Evolutionary conservation across 306 rosid genomes (phyloP).

Genomic region (Rosa chinensis): DNA sequence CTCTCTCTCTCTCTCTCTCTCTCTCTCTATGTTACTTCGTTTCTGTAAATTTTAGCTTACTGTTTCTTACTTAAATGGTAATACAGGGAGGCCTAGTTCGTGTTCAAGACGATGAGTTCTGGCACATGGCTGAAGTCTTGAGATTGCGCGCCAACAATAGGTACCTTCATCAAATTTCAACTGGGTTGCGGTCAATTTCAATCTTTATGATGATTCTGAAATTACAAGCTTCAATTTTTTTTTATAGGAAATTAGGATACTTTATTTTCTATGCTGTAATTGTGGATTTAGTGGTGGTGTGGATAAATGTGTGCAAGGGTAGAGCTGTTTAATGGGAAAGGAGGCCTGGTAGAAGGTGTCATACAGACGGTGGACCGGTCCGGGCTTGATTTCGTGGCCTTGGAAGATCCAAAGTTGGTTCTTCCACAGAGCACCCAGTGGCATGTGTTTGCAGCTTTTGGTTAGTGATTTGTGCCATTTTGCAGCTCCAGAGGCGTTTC

Average conservation of each 20-base stretch:
- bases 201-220: conserved; percentile 2
- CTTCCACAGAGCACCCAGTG: conserved; percentile 59
- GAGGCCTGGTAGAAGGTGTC: conserved; percentile 74
- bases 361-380: conserved; percentile 54
- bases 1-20: conserved; percentile 25
- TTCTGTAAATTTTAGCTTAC: not conserved
- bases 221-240: not conserved
- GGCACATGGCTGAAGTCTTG: conserved; percentile 90
- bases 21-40: conserved; percentile 7
- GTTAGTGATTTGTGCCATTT: conserved; percentile 37
- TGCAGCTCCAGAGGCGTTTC: not conserved
- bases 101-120: conserved; percentile 81
- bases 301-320: conserved; percentile 59
- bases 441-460: conserved; percentile 83
- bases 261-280: not conserved
- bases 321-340: conserved; percentile 93
- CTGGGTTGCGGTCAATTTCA: not conserved
- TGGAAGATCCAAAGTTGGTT: conserved; percentile 60
- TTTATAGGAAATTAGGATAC: not conserved
- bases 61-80: conserved; percentile 3
- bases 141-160: conserved; percentile 70
- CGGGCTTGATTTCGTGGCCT: conserved; percentile 72
- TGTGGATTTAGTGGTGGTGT: conserved; percentile 22
- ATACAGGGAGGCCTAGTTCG: conserved; percentile 68
- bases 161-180: conserved; percentile 34